Base-by-base conservation (phyloP, 495 filamentous ascomycete genomes). In the Lophiostoma macrostomum region DNA sequence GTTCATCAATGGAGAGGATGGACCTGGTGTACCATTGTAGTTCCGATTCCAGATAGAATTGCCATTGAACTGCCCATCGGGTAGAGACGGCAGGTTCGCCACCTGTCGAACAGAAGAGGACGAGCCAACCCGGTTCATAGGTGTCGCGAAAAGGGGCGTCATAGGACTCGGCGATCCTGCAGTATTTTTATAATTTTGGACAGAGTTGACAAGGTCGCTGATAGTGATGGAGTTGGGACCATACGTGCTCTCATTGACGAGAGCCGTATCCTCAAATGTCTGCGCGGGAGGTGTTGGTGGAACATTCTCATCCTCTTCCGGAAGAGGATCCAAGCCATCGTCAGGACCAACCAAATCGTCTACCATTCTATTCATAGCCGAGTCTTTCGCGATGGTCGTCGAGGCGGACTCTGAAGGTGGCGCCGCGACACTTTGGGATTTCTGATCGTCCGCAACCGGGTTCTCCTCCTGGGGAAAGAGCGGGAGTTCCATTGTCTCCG, bases 301-400 rank as follows among this genome's bases (percentile, higher is more conserved):
- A 19, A 55, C 50, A 52, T 63, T 61, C 35, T 62, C 57, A 29
- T 60, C 64, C 13, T 69, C 66, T 22, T 68, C 66, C 4, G 49
- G 53, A 6, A 62, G 42, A 22, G 54, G 39, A 34, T 64, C 61
- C 30, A 67, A 47, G 14, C 48, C 65, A 41, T 75, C 74, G 39
- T 79, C 76, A 7, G 75, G 76, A 29, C 79, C 81, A 7, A 89
- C 79, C 37, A 88, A 71, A 46, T 80, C 72, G 58, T 88, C 82
- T 12, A 86, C 83, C 69, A 86, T 87, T 4, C 59, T 61, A 29
- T 55, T 68, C 58, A 72, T 65, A n/a, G 59, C 64, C 1, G 56
- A 59, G 38, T 64, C 61, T 50, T 63, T 67, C n/a, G 43, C 50
- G 8, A 64, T 11, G 39, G 37, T 37, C 14, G 56, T 58, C 22